Base-by-base conservation (phyloP, 495 filamentous ascomycete genomes). In the Elasticomyces elasticus region DNA sequence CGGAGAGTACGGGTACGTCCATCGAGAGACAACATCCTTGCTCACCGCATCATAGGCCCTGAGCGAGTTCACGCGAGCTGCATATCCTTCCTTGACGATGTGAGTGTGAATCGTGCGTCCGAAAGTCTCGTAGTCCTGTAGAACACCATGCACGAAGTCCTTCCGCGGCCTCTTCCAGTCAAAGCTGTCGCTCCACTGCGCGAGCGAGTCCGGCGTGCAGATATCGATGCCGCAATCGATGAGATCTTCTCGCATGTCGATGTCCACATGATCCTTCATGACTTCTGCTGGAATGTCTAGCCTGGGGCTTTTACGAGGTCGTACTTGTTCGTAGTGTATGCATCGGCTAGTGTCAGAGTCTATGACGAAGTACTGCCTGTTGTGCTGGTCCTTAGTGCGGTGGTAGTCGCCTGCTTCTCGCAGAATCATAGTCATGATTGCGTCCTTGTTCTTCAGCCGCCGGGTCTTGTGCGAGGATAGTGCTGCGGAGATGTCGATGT, bases 401-500 rank as follows among this genome's bases (percentile, higher is more conserved):
- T 95, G 87, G 20, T 70, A 73, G 1, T 73, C 70, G n/a, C 87
- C 87, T 1, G 82, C 86, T 68, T 89, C 80, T 44, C 86, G 78
- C 48, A 97, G 71, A 22, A 99, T 76, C 81, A 97, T 89, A 23
- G 92, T 99, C 94, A 99, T 99, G 70, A 95, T 96, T 13, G 91
- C 88, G 66, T 95, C 89, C 64, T 92, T 91, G 70, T 94, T 86
- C 47, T 79, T 78, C 65, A 81, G 80, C 38, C 92, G 82, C 28
- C 92, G 84, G 44, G 82, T 80, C 49, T 86, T 80, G 67, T 99
- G 92, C 33, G 77, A 79, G 5, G 80, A 75, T 43, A 99, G 71
- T n/a, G 83, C 85, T 41, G 71, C 75, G 59, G 89, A 87, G 22
- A 99, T 82, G 9, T 83, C 79, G 43, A 97, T 66, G 63, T 96